Percentiles rank a stretch among this genome's conserved stretches.
phyloP scores from a whole-genome alignment of 2,329 filamentous ascomycete species.

The Alternaria arbusti region DNA sequence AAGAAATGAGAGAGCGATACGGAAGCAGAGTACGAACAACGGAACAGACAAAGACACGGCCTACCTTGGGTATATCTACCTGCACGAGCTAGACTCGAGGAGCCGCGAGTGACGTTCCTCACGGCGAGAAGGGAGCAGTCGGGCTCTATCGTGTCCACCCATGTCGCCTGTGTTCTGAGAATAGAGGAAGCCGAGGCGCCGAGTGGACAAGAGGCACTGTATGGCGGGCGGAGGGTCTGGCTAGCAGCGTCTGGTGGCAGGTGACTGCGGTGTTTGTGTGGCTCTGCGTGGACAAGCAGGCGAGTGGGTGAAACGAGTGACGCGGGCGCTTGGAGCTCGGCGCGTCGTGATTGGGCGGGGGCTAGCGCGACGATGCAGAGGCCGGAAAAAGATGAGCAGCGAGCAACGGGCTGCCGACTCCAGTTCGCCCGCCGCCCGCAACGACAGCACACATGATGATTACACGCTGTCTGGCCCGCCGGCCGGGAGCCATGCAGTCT shows the following conservation, averaged over 20 bases:
- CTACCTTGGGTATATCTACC: slow-evolving; percentile 26
- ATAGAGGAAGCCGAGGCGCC: slow-evolving; percentile 39
- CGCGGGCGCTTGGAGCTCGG: slow-evolving; percentile 40
- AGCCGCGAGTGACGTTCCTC: slow-evolving; percentile 19
- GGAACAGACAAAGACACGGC: slow-evolving; percentile 12
- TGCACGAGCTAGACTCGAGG: slow-evolving; percentile 14
- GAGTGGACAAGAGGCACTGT: slow-evolving; percentile 40
- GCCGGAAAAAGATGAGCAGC: slow-evolving; percentile 30
- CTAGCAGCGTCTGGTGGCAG: slow-evolving; percentile 34
- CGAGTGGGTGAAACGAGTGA: slow-evolving; percentile 38
- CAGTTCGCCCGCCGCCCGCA: slow-evolving; percentile 17
- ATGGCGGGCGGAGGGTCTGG: slow-evolving; percentile 15
- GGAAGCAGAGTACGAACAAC: slow-evolving; percentile 5
- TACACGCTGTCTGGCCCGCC: slow-evolving; percentile 41
- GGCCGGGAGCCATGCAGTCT: slow-evolving; percentile 33
- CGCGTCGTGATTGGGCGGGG: slow-evolving; percentile 42
- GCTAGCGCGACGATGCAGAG: slow-evolving; percentile 22
- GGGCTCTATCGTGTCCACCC: no score
- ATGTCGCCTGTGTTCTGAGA: slow-evolving; percentile 28
- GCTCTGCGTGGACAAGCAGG: slow-evolving; percentile 31
- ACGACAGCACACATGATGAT: slow-evolving; percentile 37
- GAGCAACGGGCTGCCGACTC: slow-evolving; percentile 20
- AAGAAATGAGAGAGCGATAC: slow-evolving; percentile 1
- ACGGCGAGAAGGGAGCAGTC: neutral
- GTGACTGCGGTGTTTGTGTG: slow-evolving; percentile 37